phyloP scores from a whole-genome alignment of 768 basidiomycete species.

The Auricularia cornea region DNA sequence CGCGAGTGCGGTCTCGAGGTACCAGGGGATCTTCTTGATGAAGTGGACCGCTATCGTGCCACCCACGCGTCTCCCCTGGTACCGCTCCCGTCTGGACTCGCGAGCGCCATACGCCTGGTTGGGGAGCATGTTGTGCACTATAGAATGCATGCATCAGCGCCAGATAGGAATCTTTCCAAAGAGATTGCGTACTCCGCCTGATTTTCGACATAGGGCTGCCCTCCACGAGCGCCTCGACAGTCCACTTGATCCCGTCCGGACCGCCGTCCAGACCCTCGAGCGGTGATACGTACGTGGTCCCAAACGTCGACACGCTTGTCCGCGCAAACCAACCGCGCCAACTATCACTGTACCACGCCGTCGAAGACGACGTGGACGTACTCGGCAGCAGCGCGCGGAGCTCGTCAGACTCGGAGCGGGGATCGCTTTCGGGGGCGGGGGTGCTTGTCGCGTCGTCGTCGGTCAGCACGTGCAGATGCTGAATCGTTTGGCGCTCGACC shows the following conservation, averaged over 20 bases:
- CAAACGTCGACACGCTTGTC: slow-evolving; percentile 78
- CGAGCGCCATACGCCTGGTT: slow-evolving; percentile 53
- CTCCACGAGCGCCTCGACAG: slow-evolving; percentile 88
- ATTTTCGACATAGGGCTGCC: slow-evolving; percentile 76
- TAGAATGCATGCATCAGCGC: slow-evolving; percentile 1
- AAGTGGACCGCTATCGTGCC: slow-evolving; percentile 96
- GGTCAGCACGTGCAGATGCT: too few relatives aligned
- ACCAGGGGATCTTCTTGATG: slow-evolving; percentile 97
- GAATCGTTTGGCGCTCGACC: not conserved
- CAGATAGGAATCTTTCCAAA: slow-evolving; percentile 3
- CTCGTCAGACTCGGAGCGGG: too few relatives aligned
- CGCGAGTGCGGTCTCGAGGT: slow-evolving; percentile 84
- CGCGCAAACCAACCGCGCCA: slow-evolving; percentile 25
- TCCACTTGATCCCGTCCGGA: slow-evolving; percentile 31
- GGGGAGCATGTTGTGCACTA: slow-evolving; percentile 7
- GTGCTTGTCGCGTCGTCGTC: too few relatives aligned
- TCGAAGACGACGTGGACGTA: not conserved
- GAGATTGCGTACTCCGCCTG: slow-evolving; percentile 42
- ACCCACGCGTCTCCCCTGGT: slow-evolving; percentile 65
- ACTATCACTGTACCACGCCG: slow-evolving; percentile 25
- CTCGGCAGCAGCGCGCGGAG: not conserved
- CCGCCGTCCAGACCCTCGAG: slow-evolving; percentile 49
- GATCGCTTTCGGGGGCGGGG: too few relatives aligned
- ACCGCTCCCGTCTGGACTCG: slow-evolving; percentile 59
- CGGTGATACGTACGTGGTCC: slow-evolving; percentile 64